Conservation (phyloP, 495 filamentous ascomycete species). For the Podospora tetraspora region DNA sequence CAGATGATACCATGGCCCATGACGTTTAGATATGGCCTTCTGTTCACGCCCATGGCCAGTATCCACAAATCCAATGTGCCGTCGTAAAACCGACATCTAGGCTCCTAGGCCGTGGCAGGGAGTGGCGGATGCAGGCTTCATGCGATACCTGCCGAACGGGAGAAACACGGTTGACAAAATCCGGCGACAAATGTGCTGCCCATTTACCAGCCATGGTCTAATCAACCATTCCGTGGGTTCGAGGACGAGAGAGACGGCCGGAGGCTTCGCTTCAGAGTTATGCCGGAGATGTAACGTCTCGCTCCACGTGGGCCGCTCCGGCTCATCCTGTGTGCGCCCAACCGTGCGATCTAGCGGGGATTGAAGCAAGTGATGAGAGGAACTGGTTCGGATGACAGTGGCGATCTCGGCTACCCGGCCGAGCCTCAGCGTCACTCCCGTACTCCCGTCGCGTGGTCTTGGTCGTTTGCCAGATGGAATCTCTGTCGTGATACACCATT, state of each 20-base stretch:
- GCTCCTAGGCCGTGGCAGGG: neutral
- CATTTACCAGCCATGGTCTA: neutral
- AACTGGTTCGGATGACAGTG: neutral
- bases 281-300: neutral
- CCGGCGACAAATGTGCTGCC: neutral
- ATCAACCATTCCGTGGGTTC: neutral
- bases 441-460: neutral
- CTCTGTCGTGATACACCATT: neutral
- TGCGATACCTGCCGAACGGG: neutral
- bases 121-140: neutral
- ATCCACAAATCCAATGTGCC: no score
- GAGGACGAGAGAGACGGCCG: neutral
- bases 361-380: neutral
- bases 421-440: neutral
- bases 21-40: no score
- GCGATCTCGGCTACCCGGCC: neutral
- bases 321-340: neutral
- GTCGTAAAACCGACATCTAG: no score
- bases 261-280: neutral
- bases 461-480: neutral
- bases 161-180: neutral
- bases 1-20: neutral
- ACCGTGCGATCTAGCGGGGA: neutral
- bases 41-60: no score
- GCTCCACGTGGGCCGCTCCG: neutral